These are phyloP conservation scores for Glaciozyma martinii DNA, from an alignment of 768 basidiomycete genomes.

Conservation along the genomic window DNA sequence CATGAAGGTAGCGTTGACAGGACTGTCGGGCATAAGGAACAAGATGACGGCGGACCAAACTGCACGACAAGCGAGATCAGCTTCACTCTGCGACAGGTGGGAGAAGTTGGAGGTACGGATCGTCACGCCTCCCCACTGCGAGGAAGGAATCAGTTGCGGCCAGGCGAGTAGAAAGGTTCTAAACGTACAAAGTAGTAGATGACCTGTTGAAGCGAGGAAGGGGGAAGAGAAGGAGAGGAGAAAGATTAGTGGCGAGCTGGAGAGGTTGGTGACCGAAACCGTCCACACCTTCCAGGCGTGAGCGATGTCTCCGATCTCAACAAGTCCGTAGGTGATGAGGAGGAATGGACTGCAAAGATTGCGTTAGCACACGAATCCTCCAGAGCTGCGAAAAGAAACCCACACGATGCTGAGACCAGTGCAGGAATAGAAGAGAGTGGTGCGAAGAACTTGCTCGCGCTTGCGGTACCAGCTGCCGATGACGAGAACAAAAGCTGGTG, in stretches of 20 bases:
- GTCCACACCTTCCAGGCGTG: not conserved
- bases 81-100: not conserved
- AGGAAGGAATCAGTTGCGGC: no score
- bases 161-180: no score
- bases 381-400: not conserved
- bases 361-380: not conserved
- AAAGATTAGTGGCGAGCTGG: not conserved
- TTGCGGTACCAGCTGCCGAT: conserved; percentile 4
- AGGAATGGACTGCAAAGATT: not conserved
- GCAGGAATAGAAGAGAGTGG: not conserved
- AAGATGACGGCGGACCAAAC: not conserved
- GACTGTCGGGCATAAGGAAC: not conserved
- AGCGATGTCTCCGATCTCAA: not conserved
- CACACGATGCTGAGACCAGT: not conserved
- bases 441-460: not conserved
- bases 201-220: no score
- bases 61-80: no score
- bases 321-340: not conserved
- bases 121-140: not conserved
- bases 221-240: not conserved
- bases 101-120: not conserved
- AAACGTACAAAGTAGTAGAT: no score
- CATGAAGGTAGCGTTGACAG: not conserved
- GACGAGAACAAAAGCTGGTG: conserved; percentile 3
- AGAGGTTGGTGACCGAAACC: not conserved